Percentiles rank a stretch among this genome's conserved stretches.
Conservation (phyloP, 306 rosid species). For the Erythrophleum fordii region DNA sequence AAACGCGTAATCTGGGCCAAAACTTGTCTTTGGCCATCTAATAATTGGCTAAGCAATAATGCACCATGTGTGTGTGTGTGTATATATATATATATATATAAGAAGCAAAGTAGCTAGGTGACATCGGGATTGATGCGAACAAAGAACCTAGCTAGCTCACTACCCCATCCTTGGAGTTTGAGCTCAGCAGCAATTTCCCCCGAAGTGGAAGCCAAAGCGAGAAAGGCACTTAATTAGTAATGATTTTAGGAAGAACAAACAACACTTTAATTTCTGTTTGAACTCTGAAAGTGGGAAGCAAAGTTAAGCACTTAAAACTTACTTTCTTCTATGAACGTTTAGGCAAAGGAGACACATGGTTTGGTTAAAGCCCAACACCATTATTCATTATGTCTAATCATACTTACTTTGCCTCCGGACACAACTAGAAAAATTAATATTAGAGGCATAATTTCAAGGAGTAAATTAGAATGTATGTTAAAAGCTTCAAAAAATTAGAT, state of each 20-base stretch:
- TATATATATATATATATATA: slow-evolving; percentile 22
- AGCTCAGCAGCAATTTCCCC: slow-evolving; percentile 36
- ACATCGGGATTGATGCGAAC: slow-evolving; percentile 31
- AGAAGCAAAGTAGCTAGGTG: background rate
- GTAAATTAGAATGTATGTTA: too few species aligned
- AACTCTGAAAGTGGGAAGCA: slow-evolving; percentile 39
- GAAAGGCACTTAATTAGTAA: background rate
- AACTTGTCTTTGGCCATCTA: background rate
- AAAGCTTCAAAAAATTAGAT: too few species aligned
- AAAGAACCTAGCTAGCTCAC: background rate
- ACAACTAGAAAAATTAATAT: background rate
- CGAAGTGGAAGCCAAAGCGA: slow-evolving; percentile 32
- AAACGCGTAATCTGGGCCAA: slow-evolving; percentile 36
- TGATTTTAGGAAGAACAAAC: background rate
- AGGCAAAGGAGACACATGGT: slow-evolving; percentile 55
- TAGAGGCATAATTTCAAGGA: background rate
- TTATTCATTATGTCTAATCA: slow-evolving; percentile 49
- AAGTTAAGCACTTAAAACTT: slow-evolving; percentile 38
- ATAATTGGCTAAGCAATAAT: slow-evolving; percentile 33
- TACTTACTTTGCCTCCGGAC: slow-evolving; percentile 7
- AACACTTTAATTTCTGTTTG: background rate
- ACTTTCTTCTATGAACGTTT: slow-evolving; percentile 34
- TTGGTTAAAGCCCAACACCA: slow-evolving; percentile 66
- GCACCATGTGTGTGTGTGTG: too few species aligned
- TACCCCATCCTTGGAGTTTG: slow-evolving; percentile 37